Evolutionary conservation across 345 rosid genomes (phyloP), one percentile per base, ranked within the genome.

Genomic region (Melaleuca quinquenervia): DNA sequence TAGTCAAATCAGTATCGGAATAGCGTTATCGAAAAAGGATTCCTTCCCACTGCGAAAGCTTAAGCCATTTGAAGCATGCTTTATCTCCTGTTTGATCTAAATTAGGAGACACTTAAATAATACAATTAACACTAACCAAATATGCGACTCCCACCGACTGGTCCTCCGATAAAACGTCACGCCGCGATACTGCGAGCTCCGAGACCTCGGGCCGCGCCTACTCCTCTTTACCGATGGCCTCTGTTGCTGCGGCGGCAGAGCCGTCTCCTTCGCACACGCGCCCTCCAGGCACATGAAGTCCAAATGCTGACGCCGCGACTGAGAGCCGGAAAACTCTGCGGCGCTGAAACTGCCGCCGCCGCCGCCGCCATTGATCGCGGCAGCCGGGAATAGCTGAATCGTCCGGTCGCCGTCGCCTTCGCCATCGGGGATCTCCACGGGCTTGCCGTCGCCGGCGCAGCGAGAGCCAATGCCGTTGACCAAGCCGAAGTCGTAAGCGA

Each of bases 91-190:
- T 21, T 7, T 20, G 49, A 52, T 52, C 54, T 70, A 3, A 12
- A 44, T 15, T 6, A 22, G 27, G 64, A 80, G 6, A n/a, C 49
- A 26, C 12, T 48, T 48, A 51, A 26, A 56, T 36, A 49, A 82
- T 7, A 11, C 44, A 20, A 64, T 20, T 5, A 50, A 1, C 36
- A 85, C 91, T 45, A 64, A 95, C 98, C 97, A 95, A 62, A 95
- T 95, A 86, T 95, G 98, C 2, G 98, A 95, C 84, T 95, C 98
- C 98, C 98, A 95, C 84, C 98, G 85, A 3, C 98, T 94, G 53
- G 98, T 95, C 87, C 96, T 86, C 44, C 96, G 91, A 86, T 95
- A 95, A 86, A 92, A 95, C 53, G 98, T 95, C 87, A 95, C 94
- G 41, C 98, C 98, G 15, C 96, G 92, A 83, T 94, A 95, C 90